phyloP scores from a whole-genome alignment of 441 rosid species.

The Manihot esculenta region DNA sequence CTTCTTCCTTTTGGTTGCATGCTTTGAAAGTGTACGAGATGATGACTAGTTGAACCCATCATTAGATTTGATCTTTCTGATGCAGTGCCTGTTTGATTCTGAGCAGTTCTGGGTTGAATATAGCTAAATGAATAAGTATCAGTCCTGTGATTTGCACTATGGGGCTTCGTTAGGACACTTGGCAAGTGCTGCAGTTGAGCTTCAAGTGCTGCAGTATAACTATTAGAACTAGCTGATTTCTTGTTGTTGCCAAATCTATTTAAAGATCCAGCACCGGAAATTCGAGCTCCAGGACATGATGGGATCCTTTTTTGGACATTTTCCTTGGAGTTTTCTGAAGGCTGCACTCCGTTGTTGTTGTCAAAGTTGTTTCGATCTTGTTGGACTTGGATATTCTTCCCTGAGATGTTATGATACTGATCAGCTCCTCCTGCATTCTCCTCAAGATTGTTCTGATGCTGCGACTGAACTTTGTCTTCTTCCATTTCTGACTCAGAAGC shows the following conservation, averaged over 20 bases:
- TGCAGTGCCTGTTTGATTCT: conserved; percentile 23
- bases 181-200: conserved; percentile 30
- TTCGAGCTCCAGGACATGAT: conserved; percentile 16
- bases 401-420: conserved; percentile 21
- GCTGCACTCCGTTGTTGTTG: conserved; percentile 14
- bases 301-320: conserved; percentile 18
- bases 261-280: conserved; percentile 15
- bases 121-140: conserved; percentile 34
- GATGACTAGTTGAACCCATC: conserved; percentile 32
- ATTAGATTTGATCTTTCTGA: conserved; percentile 31
- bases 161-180: conserved; percentile 23
- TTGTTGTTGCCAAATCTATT: conserved; percentile 19
- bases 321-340: conserved; percentile 19
- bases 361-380: conserved; percentile 24
- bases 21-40: conserved; percentile 34
- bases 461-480: conserved; percentile 24
- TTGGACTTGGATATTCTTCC: conserved; percentile 25
- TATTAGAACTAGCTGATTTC: conserved; percentile 17
- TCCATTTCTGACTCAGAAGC: conserved; percentile 22
- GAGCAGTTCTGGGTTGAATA: conserved; percentile 34
- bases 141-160: conserved; percentile 25
- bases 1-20: conserved; percentile 35
- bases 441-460: conserved; percentile 18
- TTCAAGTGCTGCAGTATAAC: conserved; percentile 17
- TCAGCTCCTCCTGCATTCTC: conserved; percentile 22